Percentiles rank a stretch among this genome's conserved stretches.
Evolutionary conservation across 805 yeast genomes (phyloP).

Genomic region (Ogataea ramenticola): DNA sequence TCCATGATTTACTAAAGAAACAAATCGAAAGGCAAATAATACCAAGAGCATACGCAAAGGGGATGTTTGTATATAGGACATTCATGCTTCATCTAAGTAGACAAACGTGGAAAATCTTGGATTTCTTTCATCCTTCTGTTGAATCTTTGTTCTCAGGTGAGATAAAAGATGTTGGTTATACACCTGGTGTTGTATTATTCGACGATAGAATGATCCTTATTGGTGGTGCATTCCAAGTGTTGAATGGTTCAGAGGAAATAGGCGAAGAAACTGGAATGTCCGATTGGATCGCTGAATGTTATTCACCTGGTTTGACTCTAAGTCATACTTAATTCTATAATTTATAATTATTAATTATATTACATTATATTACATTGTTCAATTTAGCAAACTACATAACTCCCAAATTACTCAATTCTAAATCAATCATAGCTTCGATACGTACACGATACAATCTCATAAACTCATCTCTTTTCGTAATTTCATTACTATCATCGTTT

Average conservation of each 20-base stretch:
- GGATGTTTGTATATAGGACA: neutral
- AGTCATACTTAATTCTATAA: neutral
- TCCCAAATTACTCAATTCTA: neutral
- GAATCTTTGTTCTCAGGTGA: neutral
- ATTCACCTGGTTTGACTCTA: constrained; percentile 11
- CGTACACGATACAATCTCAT: neutral
- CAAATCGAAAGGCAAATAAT: neutral
- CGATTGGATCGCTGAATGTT: constrained; percentile 8
- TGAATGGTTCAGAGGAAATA: too few species aligned
- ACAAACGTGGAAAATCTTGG: constrained; percentile 1
- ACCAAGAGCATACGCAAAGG: neutral
- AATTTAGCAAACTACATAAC: too few species aligned
- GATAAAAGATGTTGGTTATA: neutral
- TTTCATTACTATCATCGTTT: neutral
- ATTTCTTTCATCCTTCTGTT: neutral
- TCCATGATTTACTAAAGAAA: neutral
- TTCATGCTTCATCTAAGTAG: neutral
- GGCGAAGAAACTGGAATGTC: neutral
- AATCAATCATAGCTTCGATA: neutral
- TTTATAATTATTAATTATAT: too few species aligned
- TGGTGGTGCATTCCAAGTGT: constrained; percentile 8
- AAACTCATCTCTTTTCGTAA: neutral
- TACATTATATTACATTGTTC: too few species aligned
- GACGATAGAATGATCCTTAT: neutral
- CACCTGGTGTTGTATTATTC: neutral